These are phyloP conservation scores for Coemansia sp. DNA, from an alignment of 192 early-diverging fungal species.

Conservation along the genomic window DNA sequence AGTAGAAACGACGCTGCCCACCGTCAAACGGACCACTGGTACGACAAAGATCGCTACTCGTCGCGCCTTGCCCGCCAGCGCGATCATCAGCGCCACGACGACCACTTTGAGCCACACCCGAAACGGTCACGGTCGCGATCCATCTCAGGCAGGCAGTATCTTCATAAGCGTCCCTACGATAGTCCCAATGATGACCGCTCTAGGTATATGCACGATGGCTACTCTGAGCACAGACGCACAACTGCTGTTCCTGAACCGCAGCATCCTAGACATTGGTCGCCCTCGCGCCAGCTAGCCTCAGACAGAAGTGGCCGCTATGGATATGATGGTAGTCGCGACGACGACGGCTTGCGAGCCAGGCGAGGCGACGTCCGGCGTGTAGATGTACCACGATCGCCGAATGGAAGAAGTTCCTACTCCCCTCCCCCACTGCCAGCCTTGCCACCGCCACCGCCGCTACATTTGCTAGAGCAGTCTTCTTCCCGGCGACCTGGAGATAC, in stretches of 20 bases:
- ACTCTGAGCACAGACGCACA: not conserved
- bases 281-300: not conserved
- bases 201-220: not conserved
- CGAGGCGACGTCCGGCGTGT: constrained; percentile 3
- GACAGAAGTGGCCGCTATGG: not conserved
- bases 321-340: constrained; percentile 17
- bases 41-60: constrained; percentile 10
- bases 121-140: constrained; percentile 32
- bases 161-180: constrained; percentile 18
- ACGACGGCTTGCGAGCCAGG: not conserved
- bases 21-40: constrained; percentile 1
- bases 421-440: not conserved
- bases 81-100: not conserved
- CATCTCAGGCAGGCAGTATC: constrained; percentile 6
- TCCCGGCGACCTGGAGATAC: constrained; percentile 1
- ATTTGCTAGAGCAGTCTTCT: not conserved
- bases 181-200: not conserved
- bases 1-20: not conserved
- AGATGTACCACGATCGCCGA: constrained; percentile 6
- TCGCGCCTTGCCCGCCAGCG: not conserved
- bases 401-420: constrained; percentile 16
- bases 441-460: constrained; percentile 8
- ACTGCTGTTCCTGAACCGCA: not conserved
- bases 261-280: not conserved
- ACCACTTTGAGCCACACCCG: not conserved